Evolutionary conservation across 2,329 filamentous ascomycete genomes (phyloP).

Genomic region (Dryadomyces sulphureus): DNA sequence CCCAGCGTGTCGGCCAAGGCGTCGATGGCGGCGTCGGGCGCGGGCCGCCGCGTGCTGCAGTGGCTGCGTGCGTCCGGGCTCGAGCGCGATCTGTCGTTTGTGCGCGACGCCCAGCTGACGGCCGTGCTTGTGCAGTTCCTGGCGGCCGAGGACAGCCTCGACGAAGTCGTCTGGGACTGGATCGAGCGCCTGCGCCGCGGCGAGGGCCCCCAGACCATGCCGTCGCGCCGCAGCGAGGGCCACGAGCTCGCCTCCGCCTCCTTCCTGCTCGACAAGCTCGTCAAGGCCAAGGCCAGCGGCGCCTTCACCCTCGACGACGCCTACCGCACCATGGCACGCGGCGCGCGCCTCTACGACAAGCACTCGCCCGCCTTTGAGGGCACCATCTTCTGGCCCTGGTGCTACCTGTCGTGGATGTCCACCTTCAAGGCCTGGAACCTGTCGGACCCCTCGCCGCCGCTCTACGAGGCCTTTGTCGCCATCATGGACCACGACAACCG

Average conservation of each 20-base stretch:
- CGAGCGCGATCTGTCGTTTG: slow-evolving; percentile 30
- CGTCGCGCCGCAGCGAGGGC: neutral
- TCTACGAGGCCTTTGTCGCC: slow-evolving; percentile 38
- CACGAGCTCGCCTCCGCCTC: slow-evolving; percentile 10
- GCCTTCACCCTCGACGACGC: slow-evolving; percentile 31
- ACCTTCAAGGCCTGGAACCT: slow-evolving; percentile 34
- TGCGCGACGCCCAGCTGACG: slow-evolving; percentile 23
- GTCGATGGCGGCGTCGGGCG: slow-evolving; percentile 26
- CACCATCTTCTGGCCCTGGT: slow-evolving; percentile 29
- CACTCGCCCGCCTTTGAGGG: slow-evolving; percentile 20
- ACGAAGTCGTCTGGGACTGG: slow-evolving; percentile 39
- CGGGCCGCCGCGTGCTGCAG: slow-evolving; percentile 31
- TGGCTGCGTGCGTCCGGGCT: slow-evolving; percentile 39
- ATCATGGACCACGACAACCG: slow-evolving; percentile 25
- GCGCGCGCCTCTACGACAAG: slow-evolving; percentile 25
- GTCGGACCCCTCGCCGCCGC: slow-evolving; percentile 26
- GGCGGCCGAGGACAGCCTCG: slow-evolving; percentile 36
- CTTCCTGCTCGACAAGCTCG: slow-evolving; percentile 24
- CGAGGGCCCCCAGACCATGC: slow-evolving; percentile 8
- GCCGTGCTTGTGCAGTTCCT: slow-evolving; percentile 31
- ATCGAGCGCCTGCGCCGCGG: slow-evolving; percentile 24
- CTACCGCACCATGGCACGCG: slow-evolving; percentile 32
- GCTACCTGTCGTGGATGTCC: slow-evolving; percentile 32
- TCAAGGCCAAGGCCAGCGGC: slow-evolving; percentile 20
- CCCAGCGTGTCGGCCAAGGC: slow-evolving; percentile 17